Evolutionary conservation across 371 early-diverging fungal genomes (phyloP).

Genomic region (Thermomucor indicae-seudaticae): DNA sequence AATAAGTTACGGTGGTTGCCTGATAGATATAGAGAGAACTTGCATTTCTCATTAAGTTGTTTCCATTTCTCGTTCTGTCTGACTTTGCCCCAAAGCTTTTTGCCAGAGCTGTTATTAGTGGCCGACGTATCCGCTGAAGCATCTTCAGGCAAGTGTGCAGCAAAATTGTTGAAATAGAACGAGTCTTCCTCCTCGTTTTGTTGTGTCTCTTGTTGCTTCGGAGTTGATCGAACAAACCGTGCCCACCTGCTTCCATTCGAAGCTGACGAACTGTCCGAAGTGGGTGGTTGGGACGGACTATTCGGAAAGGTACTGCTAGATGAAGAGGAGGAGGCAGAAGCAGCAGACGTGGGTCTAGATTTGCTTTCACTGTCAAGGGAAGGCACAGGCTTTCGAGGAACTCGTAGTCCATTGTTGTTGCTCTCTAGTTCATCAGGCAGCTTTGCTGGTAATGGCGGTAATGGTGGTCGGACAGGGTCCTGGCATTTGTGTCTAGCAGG

Average conservation of each 20-base stretch:
- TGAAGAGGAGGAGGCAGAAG: slow-evolving; percentile 11
- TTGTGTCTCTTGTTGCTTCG: not conserved
- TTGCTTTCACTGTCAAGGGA: slow-evolving; percentile 7
- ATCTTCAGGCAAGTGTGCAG: slow-evolving; percentile 33
- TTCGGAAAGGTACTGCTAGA: slow-evolving; percentile 1
- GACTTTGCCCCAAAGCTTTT: slow-evolving; percentile 45
- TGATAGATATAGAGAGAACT: slow-evolving; percentile 7
- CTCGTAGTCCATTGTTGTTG: slow-evolving; percentile 1
- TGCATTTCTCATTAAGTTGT: slow-evolving; percentile 34
- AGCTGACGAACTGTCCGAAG: slow-evolving; percentile 3
- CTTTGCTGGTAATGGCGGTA: slow-evolving; percentile 35
- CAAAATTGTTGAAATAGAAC: slow-evolving; percentile 41
- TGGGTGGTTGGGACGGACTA: slow-evolving; percentile 10
- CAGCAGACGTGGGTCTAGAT: slow-evolving; percentile 11
- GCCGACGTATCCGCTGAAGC: not conserved
- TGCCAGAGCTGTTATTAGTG: slow-evolving; percentile 14
- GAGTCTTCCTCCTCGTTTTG: slow-evolving; percentile 29
- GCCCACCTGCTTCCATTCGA: slow-evolving; percentile 14
- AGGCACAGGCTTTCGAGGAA: slow-evolving; percentile 12
- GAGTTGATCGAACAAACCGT: slow-evolving; percentile 9
- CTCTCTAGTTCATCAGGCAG: too few relatives aligned
- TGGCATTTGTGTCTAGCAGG: slow-evolving; percentile 65
- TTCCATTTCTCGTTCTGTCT: slow-evolving; percentile 49
- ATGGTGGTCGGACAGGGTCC: slow-evolving; percentile 37
- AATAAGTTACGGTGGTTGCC: not conserved